Evolutionary conservation across 2,329 filamentous ascomycete genomes (phyloP).

Genomic region (Verticillium isaacii): DNA sequence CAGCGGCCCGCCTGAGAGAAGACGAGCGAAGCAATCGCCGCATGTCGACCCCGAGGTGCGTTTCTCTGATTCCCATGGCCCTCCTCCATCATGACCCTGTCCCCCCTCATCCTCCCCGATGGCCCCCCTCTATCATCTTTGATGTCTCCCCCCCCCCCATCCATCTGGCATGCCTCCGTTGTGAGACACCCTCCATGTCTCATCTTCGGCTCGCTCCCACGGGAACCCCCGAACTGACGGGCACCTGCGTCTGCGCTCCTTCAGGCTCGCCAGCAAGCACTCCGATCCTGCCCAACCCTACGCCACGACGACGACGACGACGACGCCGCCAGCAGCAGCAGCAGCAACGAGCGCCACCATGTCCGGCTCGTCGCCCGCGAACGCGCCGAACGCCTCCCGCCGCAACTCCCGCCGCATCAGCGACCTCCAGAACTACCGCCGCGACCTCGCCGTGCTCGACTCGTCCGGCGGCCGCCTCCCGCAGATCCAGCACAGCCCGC

Average conservation of each 20-base stretch:
- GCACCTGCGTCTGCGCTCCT: conserved; percentile 14
- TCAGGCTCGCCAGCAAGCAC: conserved; percentile 21
- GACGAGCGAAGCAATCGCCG: conserved; percentile 36
- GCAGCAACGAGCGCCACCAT: neutral
- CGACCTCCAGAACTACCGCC: conserved; percentile 66
- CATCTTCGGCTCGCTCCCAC: neutral
- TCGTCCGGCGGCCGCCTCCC: conserved; percentile 52
- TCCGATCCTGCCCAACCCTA: conserved; percentile 42
- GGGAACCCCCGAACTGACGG: conserved; percentile 9
- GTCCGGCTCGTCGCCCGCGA: conserved; percentile 32
- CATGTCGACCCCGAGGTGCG: conserved; percentile 30
- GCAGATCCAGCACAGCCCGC: conserved; percentile 49
- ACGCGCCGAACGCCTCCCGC: conserved; percentile 20
- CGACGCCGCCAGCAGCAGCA: neutral
- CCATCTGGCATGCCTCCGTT: neutral
- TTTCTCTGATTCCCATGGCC: neutral
- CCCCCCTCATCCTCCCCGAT: conserved; percentile 1
- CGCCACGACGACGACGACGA: conserved; percentile 28
- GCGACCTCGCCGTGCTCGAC: conserved; percentile 66
- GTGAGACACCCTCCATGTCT: neutral
- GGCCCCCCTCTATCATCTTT: neutral
- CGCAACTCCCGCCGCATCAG: conserved; percentile 49
- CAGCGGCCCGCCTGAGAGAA: conserved; percentile 19
- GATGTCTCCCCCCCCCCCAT: too few relatives aligned
- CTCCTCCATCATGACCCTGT: conserved; percentile 4